phyloP scores from a whole-genome alignment of 768 basidiomycete species.

The Jaapia argillacea region DNA sequence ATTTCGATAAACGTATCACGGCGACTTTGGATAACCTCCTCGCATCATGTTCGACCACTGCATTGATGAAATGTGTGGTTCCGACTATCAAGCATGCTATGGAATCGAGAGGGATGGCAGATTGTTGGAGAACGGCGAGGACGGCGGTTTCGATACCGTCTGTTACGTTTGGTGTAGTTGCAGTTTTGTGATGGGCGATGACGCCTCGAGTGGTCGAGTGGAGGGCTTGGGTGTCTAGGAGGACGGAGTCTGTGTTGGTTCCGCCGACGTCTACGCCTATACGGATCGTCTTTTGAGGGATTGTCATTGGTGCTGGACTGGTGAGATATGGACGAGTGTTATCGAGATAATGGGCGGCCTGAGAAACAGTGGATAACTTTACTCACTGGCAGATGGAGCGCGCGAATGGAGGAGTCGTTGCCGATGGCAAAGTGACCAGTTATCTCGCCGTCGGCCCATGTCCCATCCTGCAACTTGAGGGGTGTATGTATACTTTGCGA shows the following conservation, averaged over 20 bases:
- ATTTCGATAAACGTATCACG: constrained; percentile 52
- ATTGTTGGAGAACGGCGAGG: constrained; percentile 29
- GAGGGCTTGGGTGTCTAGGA: constrained; percentile 22
- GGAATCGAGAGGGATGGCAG: constrained; percentile 22
- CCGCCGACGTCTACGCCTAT: constrained; percentile 20
- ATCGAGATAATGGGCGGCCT: no score
- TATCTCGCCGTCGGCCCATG: no score
- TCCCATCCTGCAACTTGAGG: no score
- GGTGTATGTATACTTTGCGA: no score
- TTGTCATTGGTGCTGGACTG: no score
- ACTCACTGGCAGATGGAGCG: no score
- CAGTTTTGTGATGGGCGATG: constrained; percentile 31
- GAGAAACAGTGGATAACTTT: no score
- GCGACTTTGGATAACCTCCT: constrained; percentile 47
- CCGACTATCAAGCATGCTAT: constrained; percentile 49
- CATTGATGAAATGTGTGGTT: constrained; percentile 26
- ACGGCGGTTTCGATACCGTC: constrained; percentile 47
- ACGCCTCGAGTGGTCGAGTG: constrained; percentile 6
- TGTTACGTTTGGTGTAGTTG: constrained; percentile 49
- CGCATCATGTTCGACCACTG: constrained; percentile 47
- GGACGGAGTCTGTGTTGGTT: constrained; percentile 32
- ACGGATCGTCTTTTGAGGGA: constrained; percentile 3
- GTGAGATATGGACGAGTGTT: no score
- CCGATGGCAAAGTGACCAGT: no score
- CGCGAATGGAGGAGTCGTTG: no score